Base-by-base conservation (phyloP, 1,284 basidiomycete species). In the Ganoderma boninense region DNA sequence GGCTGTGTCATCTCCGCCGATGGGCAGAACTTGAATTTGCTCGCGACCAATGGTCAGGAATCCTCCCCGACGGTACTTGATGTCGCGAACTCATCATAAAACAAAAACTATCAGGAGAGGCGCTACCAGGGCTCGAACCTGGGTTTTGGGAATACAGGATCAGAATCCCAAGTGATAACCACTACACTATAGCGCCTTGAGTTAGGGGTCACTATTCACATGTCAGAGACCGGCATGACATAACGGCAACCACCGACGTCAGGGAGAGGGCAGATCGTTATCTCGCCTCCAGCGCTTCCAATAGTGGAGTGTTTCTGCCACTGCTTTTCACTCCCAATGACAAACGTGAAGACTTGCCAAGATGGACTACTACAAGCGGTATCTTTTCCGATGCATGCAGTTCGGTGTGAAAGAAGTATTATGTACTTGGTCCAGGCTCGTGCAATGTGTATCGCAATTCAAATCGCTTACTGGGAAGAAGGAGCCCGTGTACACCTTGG, bases 21-120 rank as follows among this genome's bases (percentile, higher is more conserved):
- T 40, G 8, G 43, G 16, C 43, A 44, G 43, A 6, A 44, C 43
- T 18, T 18, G 18, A 18, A 20, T 44, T 0, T 32, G 32, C 32
- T 32, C 32, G 32, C 32, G 32, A 32, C 5, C 32, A 5, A 32
- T 32, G 32, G 32, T 32, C 32, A 32, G 5, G 32, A 32, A 32
- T 32, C 32, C 32, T 32, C 32, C 32, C 32, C 32, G 4, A 32
- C 4, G 32, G 32, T 32, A 32, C 5, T 32, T 32, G 32, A 32
- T 32, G 5, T 32, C 32, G 32, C 5, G 32, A 5, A 32, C 32
- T 32, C 32, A 3, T 32, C 32, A 32, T 40, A 40, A 40, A 40
- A 10, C 46, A 49, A 49, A 23, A 23, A 49, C 6, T 26, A n/a
- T n/a, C n/a, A 26, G 11, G 89, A 4, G 2, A 57, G 56, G 56